Percentiles rank a stretch among this genome's conserved stretches.
Evolutionary conservation across 345 rosid species (phyloP).

Genomic region (Gossypium thurberi): DNA sequence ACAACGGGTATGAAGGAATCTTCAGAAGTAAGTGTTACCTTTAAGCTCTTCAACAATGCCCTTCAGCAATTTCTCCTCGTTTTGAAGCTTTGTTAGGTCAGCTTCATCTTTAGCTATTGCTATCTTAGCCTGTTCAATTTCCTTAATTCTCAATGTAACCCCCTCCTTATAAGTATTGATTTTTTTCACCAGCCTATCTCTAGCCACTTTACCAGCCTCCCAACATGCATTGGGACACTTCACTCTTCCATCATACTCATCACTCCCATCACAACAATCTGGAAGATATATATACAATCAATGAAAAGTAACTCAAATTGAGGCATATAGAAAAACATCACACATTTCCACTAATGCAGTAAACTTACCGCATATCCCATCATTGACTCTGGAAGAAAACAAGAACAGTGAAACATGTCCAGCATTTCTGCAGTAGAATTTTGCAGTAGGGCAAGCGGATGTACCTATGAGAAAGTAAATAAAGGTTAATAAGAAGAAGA

Average conservation of each 20-base stretch:
- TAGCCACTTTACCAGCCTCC: conserved; percentile 91
- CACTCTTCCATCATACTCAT: conserved; percentile 72
- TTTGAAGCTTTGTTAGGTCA: conserved; percentile 56
- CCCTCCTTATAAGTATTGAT: conserved; percentile 67
- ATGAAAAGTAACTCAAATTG: background rate
- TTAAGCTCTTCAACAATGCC: conserved; percentile 68
- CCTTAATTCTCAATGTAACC: conserved; percentile 40
- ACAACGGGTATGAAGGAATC: background rate
- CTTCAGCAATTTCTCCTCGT: conserved; percentile 70
- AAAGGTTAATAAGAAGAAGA: background rate
- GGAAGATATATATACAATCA: conserved; percentile 7
- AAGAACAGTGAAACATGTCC: conserved; percentile 54
- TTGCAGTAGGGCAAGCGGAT: conserved; percentile 83
- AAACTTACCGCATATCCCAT: conserved; percentile 78
- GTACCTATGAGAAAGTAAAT: conserved; percentile 46
- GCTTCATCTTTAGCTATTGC: conserved; percentile 66
- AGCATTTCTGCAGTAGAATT: conserved; percentile 76
- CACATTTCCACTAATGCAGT: background rate
- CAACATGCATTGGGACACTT: conserved; percentile 78
- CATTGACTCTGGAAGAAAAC: conserved; percentile 92
- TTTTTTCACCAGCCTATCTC: conserved; percentile 58
- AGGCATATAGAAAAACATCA: background rate
- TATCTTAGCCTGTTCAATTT: conserved; percentile 50
- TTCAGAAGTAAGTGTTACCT: conserved; percentile 39
- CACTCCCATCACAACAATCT: conserved; percentile 99